Evolutionary conservation across 257 asterid species (phyloP), one percentile per base, ranked within the genome.

Genomic region (Nicotiana benthamiana): DNA sequence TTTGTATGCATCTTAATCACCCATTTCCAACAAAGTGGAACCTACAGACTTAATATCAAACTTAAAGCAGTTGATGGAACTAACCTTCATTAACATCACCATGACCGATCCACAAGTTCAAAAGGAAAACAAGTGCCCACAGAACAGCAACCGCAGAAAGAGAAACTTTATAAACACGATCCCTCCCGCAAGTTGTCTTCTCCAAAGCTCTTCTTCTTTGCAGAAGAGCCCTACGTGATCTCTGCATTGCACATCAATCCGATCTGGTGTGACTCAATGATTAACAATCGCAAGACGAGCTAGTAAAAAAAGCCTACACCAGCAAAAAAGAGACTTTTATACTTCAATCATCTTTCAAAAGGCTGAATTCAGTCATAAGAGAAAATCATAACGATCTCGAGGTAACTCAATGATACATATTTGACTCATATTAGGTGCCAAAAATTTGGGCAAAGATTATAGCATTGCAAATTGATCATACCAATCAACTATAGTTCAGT

Each of bases 161-260:
- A 51, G 99, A 92, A 77, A 90, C 89, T 84, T 84, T 92, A 88
- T 87, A 92, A 83, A 92, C 86, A 76, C 83, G 87, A 54, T 79
- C 80, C 84, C 87, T 85, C 72, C 95, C 91, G 51, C 83, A 84
- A 57, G 87, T 17, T 16, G 89, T 85, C 81, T 90, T 89, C 86
- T 87, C 88, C 88, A 88, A 87, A 81, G 94, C 95, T 88, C 96
- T 93, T 89, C 95, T 89, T 87, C 95, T 89, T 87, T 90, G 93
- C 83, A 90, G 95, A 94, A 94, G 95, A 96, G 97, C 97, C 88
- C 88, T 91, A 57, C 95, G 93, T 86, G 97, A 92, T 84, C 91
- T 91, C 91, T 94, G 99, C 99, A 96, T 96, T 80, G 90, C 88
- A 86, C 97, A 95, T 95, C 89, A 89, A 90, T 80, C 85, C 83